phyloP scores from a whole-genome alignment of 352 stramenopile genomes.

The Globisporangium cederbergense region DNA sequence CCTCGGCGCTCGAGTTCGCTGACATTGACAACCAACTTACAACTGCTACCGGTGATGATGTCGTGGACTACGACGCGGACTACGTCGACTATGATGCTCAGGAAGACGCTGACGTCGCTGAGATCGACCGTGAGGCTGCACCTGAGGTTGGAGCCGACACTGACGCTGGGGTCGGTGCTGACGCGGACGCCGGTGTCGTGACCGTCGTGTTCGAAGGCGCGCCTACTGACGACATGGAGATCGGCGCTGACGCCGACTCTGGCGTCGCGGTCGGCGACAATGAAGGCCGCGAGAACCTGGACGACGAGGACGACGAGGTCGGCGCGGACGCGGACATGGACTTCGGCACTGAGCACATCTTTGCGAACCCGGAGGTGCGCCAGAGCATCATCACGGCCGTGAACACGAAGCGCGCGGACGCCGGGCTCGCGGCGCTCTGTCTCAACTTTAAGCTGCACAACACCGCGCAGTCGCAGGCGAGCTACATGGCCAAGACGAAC shows the following conservation, averaged over 20 bases:
- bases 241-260: neutral
- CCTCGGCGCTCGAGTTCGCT: neutral
- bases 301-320: neutral
- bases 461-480: conserved; percentile 20
- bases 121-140: no score
- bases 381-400: conserved; percentile 6
- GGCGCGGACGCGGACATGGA: conserved; percentile 6
- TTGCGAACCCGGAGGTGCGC: conserved; percentile 1
- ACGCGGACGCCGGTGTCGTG: neutral
- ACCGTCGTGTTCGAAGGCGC: neutral
- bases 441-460: conserved; percentile 18
- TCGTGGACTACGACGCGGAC: no score
- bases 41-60: neutral
- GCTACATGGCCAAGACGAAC: conserved; percentile 23
- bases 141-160: no score
- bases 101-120: neutral
- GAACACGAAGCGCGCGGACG: conserved; percentile 1
- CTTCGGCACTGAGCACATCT: neutral
- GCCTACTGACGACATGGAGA: neutral
- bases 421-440: neutral
- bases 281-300: neutral
- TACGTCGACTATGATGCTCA: no score
- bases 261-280: neutral
- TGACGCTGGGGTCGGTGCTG: neutral
- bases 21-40: neutral